Evolutionary conservation across 371 early-diverging fungal species (phyloP), one percentile per base, ranked within the genome.

Genomic region (Phascolomyces articulosus): DNA sequence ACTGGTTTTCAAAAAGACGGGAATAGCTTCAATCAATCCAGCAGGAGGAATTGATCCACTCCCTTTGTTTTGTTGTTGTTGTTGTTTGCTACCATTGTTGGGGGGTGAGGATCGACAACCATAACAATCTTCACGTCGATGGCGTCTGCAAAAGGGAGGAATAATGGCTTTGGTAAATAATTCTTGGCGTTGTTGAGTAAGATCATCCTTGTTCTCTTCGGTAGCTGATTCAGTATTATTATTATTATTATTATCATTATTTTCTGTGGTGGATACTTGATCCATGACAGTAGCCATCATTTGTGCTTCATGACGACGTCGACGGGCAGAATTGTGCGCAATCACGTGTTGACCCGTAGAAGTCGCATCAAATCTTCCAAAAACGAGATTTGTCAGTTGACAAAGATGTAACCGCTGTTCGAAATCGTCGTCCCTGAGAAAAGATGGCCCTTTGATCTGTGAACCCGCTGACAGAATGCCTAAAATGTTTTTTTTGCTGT

Each of bases 291-390:
- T 63, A 2, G 65, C 68, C 44, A 68, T 68, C 54, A 68, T 66
- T 10, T 70, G 65, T 2, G 71, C 63, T 56, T 71, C 73, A 49
- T 79, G 82, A 16, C 77, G 61, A 24, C 72, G 66, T 10, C 70
- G 68, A 28, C 75, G 74, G 41, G 79, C 66, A 16, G 77, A 67
- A 7, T 60, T 64, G 28, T 72, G 75, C 13, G 76, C 71, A 67
- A 73, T 71, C 38, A 70, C 74, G 66, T 75, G 74, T 24, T 72
- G 70, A 15, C 71, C 71, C 2, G 79, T 80, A 11, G 81, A 76
- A 23, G 82, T 72, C 11, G 82, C 78, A 56, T 87, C 85, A 63
- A 87, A 84, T n/a, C 87, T 78, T 27, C 87, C 87, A 80, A 87
- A 85, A 16, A 85, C 79, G 60, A 87, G 72, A 26, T 83, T 85